phyloP scores from a whole-genome alignment of 805 yeast species.

The Myxozyma sirexii region DNA sequence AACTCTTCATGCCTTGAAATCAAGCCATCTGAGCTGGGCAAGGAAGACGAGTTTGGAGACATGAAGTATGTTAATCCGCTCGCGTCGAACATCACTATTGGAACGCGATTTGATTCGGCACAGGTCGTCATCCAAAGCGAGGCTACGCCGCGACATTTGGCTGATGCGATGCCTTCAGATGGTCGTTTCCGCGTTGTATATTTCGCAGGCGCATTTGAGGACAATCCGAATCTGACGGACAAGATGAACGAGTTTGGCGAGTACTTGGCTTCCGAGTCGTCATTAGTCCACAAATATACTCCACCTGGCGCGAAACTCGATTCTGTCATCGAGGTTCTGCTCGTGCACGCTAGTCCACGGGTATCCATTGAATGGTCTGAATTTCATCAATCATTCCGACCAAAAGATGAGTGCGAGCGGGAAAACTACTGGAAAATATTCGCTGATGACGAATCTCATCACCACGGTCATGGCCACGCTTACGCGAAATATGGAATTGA shows the following conservation, averaged over 20 bases:
- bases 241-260: slow-evolving; percentile 16
- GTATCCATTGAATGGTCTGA: slow-evolving; percentile 37
- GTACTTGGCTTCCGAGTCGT: slow-evolving; percentile 12
- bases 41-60: slow-evolving; percentile 13
- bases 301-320: slow-evolving; percentile 39
- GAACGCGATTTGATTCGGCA: slow-evolving; percentile 39
- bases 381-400: slow-evolving; percentile 38
- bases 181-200: slow-evolving; percentile 43
- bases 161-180: slow-evolving; percentile 39
- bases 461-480: slow-evolving; percentile 40
- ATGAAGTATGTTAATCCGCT: slow-evolving; percentile 5
- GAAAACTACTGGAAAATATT: slow-evolving; percentile 43
- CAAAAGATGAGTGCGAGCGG: slow-evolving; percentile 22
- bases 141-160: slow-evolving; percentile 38
- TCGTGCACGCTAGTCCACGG: slow-evolving; percentile 38
- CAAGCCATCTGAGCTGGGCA: slow-evolving; percentile 19
- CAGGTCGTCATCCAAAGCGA: slow-evolving; percentile 39
- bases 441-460: slow-evolving; percentile 40
- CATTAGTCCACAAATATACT: slow-evolving; percentile 36
- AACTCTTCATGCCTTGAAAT: slow-evolving; percentile 30
- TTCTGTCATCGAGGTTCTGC: slow-evolving; percentile 40
- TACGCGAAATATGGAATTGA: slow-evolving; percentile 42
- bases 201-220: slow-evolving; percentile 40
- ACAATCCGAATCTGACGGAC: neutral
- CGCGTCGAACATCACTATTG: slow-evolving; percentile 40